Evolutionary conservation across 1,139 yeast species (phyloP).

Genomic region (Arxiozyma bovina): DNA sequence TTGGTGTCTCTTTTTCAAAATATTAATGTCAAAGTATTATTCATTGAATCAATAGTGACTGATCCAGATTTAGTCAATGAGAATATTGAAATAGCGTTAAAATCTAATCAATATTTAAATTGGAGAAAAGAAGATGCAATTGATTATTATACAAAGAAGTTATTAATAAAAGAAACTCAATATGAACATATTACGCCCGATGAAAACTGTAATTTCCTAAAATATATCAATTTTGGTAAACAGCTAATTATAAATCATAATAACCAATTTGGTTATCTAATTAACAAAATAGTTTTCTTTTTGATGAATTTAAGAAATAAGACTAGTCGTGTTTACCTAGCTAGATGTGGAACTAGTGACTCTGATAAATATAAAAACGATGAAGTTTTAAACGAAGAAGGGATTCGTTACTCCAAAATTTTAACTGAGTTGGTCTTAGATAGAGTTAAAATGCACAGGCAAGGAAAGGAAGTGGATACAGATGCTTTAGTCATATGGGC

Average conservation of each 20-base stretch:
- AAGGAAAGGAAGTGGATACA: slow-evolving; percentile 11
- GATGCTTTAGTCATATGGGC: slow-evolving; percentile 72
- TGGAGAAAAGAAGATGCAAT: slow-evolving; percentile 62
- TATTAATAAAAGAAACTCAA: slow-evolving; percentile 40
- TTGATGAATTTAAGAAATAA: slow-evolving; percentile 78
- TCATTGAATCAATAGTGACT: slow-evolving; percentile 81
- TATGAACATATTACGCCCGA: slow-evolving; percentile 13
- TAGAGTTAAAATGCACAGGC: slow-evolving; percentile 25
- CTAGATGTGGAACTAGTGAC: slow-evolving; percentile 58
- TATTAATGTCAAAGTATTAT: slow-evolving; percentile 64
- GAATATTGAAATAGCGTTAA: slow-evolving; percentile 77
- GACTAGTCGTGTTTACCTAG: slow-evolving; percentile 61
- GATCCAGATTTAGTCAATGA: slow-evolving; percentile 60
- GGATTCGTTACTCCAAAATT: slow-evolving; percentile 43
- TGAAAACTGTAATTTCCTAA: slow-evolving; percentile 14
- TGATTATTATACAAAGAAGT: slow-evolving; percentile 49
- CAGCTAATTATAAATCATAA: slow-evolving; percentile 53
- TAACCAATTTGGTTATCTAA: slow-evolving; percentile 77
- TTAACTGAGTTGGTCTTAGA: slow-evolving; percentile 33
- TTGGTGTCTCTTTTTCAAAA: slow-evolving; percentile 47
- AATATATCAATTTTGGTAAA: slow-evolving; percentile 71
- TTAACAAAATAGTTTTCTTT: slow-evolving; percentile 82
- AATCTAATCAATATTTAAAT: slow-evolving; percentile 78
- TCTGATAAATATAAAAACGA: slow-evolving; percentile 40
- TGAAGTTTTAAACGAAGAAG: slow-evolving; percentile 58